A percentile compares a stretch with the other conserved stretches of the same genome.
These are phyloP conservation scores for Neofusicoccum sp. DNA, from an alignment of 2,329 filamentous ascomycete genomes.

Conservation along the genomic window DNA sequence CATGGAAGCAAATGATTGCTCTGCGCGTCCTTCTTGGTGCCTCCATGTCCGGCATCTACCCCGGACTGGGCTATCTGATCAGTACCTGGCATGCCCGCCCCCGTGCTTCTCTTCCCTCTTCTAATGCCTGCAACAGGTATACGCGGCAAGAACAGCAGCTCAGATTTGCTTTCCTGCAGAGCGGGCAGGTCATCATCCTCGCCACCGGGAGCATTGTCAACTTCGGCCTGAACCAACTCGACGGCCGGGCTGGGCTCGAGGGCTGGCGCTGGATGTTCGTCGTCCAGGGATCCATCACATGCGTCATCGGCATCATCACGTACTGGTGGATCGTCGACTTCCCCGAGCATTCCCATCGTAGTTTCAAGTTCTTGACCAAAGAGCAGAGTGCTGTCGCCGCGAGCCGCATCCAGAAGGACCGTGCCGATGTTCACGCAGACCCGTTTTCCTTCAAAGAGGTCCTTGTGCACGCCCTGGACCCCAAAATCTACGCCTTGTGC, in stretches of 20 bases:
- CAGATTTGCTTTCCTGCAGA: constrained; percentile 64
- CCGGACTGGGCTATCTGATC: constrained; percentile 52
- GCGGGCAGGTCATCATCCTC: constrained; percentile 63
- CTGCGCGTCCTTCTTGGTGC: constrained; percentile 65
- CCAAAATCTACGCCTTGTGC: constrained; percentile 64
- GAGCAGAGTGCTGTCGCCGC: constrained; percentile 58
- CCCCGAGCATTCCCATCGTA: constrained; percentile 58
- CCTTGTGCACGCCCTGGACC: constrained; percentile 56
- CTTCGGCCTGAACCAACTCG: constrained; percentile 64
- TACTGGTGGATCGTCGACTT: constrained; percentile 73
- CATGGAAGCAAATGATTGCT: constrained; percentile 68
- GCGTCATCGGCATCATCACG: constrained; percentile 57
- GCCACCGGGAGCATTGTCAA: constrained; percentile 67
- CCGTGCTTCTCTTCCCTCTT: not conserved
- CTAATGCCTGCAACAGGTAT: constrained; percentile 38
- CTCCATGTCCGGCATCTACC: constrained; percentile 51
- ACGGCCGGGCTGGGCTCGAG: constrained; percentile 55
- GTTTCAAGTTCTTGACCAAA: constrained; percentile 57
- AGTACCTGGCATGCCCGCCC: constrained; percentile 49
- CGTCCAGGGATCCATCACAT: constrained; percentile 62
- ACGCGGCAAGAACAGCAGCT: constrained; percentile 64
- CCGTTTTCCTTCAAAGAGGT: constrained; percentile 57
- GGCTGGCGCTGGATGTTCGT: constrained; percentile 71
- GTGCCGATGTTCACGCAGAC: constrained; percentile 59
- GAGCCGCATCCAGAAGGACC: constrained; percentile 58